Base-by-base conservation (phyloP, 2,329 filamentous ascomycete genomes). In the Talaromyces sp. region DNA sequence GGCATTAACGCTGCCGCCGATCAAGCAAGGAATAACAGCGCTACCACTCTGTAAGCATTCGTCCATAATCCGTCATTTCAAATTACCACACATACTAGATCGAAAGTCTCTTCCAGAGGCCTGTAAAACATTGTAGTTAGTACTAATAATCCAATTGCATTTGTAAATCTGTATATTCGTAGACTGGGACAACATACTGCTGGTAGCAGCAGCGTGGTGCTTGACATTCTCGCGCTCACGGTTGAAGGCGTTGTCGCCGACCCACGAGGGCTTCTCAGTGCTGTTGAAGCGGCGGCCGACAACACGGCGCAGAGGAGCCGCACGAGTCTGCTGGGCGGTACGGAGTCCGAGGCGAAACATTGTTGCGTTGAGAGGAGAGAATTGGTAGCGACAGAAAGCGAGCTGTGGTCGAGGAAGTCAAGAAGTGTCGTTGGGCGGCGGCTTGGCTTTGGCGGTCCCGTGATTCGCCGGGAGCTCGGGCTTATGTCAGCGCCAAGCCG, bases 101-200 rank as follows among this genome's bases (percentile, higher is more conserved):
- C 67, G 92, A 95, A 72, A 98, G 89, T 85, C 96, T 98, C 80
- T 87, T 88, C 95, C 95, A 99, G 73, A 96, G 87, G 73, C 92
- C 94, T 96, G 75, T 63, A 66, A 64, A 53, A 53, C 14, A 10
- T 8, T 68, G 69, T 55, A 57, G 68, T 75, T 59, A 75, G 68
- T 65, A 64, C 59, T 51, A 53, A 18, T 27, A 27, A 36, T 23
- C 8, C 28, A 53, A 61, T 53, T 31, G 50, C 53, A 61, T 5
- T 51, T 18, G 7, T 18, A n/a, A 18, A 31, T 27, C 14, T 31
- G 6, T 31, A 31, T 28, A 16, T n/a, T 28, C 50, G 5, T 14
- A n/a, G 30, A 23, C 31, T 65, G 30, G 59, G 8, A 59, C 23
- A 61, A 85, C 89, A 77, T 76, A 97, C 93, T 89, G 79, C 89